Percentiles rank a stretch among this genome's conserved stretches.
These are phyloP conservation scores for Coelastrella sp. DNA, from an alignment of 139 green algal species.

Conservation along the genomic window DNA sequence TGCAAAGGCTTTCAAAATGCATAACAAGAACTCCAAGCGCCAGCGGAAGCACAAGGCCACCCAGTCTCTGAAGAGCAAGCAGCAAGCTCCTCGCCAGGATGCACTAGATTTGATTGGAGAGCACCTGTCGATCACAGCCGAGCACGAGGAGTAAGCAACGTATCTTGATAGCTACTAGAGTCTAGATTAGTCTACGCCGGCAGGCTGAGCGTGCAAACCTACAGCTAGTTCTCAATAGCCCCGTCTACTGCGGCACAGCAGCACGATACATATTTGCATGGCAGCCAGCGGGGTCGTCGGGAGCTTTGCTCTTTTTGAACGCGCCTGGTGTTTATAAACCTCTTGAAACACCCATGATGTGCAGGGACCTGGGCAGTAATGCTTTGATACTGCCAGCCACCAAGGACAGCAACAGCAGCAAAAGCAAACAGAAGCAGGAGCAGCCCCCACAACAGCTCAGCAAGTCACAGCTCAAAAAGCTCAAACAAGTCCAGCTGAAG, in stretches of 20 bases:
- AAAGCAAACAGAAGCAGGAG: background rate
- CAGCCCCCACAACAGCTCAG: constrained; percentile 52
- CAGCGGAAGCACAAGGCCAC: constrained; percentile 61
- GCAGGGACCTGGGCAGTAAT: constrained; percentile 50
- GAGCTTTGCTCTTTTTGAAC: no score
- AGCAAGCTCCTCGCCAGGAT: constrained; percentile 26
- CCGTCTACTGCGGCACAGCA: no score
- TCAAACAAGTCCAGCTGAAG: constrained; percentile 77
- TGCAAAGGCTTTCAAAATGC: background rate
- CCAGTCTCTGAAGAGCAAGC: constrained; percentile 51
- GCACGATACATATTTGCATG: no score
- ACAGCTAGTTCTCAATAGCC: no score
- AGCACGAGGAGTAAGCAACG: constrained; percentile 43
- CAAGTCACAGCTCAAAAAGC: constrained; percentile 84
- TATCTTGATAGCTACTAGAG: background rate
- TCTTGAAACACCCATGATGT: background rate
- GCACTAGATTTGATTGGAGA: constrained; percentile 12
- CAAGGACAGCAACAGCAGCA: background rate
- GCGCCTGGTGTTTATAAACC: no score
- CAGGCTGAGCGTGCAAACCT: no score
- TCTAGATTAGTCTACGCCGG: background rate
- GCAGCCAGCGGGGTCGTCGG: no score
- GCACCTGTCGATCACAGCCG: constrained; percentile 41
- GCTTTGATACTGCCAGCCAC: constrained; percentile 57
- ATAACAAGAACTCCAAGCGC: constrained; percentile 57